Evolutionary conservation across 164 flowering plant genomes (phyloP), one percentile per base, ranked within the genome.

Genomic region (Kingdonia uniflora): DNA sequence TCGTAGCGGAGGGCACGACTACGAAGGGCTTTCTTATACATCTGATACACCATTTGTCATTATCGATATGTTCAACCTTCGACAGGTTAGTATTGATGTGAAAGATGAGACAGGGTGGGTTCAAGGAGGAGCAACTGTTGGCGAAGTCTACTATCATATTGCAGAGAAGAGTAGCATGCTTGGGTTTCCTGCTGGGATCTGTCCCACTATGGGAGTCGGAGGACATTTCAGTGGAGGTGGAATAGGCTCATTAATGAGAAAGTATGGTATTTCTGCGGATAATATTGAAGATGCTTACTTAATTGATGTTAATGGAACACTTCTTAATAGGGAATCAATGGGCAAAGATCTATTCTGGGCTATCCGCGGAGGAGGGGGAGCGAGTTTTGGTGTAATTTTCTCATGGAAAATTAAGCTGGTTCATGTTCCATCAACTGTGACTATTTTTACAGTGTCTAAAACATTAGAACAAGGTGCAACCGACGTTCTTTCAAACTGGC

Each of bases 391-490:
- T 11, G 44, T 52, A 2, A 20, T 52, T 52, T 15, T 52, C n/a
- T 39, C 56, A 39, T 52, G 56, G 56, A 52, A 52, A 22, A 38
- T 52, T 26, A 52, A 40, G 24, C n/a, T 52, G 17, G 56, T 52
- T 15, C 43, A 33, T 12, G 56, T 52, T 14, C 41, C 56, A 38
- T 25, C 43, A 1, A 39, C 35, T 14, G 29, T 52, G 14, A 52
- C 57, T n/a, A 46, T 54, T 10, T 24, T 40, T 14, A 54, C 16
- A 43, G 38, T 54, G 6, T 5, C 11, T 16, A 24, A 40, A 42
- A 54, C 57, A 14, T 21, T 54, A 42, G 57, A 54, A 23, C 57
- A 54, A 42, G 47, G 57, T 23, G 57, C 57, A 42, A 52, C 56
- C 6, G 44, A 52, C 8, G 29, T 52, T 39, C 44, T 22, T 40